Percentiles rank a stretch among this genome's conserved stretches.
These are phyloP conservation scores for Trichoderma sp. DNA, from an alignment of 2,329 filamentous ascomycete genomes.

Conservation along the genomic window DNA sequence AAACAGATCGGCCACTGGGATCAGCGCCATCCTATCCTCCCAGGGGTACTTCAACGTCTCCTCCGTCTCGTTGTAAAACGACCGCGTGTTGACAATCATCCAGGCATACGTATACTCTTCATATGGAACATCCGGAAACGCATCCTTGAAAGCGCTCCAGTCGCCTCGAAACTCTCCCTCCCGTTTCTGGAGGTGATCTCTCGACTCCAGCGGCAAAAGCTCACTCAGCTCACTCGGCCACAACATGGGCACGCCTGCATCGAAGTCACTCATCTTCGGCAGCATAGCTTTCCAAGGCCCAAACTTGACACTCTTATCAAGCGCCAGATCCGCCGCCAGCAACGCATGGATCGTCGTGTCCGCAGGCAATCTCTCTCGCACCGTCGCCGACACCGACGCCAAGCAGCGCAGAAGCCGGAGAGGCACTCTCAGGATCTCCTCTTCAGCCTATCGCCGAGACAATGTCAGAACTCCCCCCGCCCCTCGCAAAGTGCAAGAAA, in stretches of 20 bases:
- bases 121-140: conserved; percentile 30
- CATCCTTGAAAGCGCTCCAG: conserved; percentile 35
- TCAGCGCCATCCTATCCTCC: conserved; percentile 16
- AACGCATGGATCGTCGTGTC: conserved; percentile 66
- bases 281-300: conserved; percentile 63
- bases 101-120: conserved; percentile 21
- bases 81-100: conserved; percentile 13
- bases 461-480: neutral
- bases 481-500: neutral
- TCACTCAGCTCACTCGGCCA: conserved; percentile 47
- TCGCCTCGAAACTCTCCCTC: conserved; percentile 39
- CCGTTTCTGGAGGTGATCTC: conserved; percentile 53
- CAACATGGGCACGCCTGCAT: conserved; percentile 37
- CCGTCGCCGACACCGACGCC: conserved; percentile 53
- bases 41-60: conserved; percentile 18
- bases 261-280: conserved; percentile 61
- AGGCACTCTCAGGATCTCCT: conserved; percentile 64
- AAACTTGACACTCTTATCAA: conserved; percentile 48
- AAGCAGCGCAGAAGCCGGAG: conserved; percentile 61
- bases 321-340: conserved; percentile 64
- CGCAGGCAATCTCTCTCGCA: conserved; percentile 51
- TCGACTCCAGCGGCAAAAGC: conserved; percentile 45
- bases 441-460: conserved; percentile 35
- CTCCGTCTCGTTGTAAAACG: conserved; percentile 8
- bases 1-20: conserved; percentile 17